Conservation (phyloP, 2,329 filamentous ascomycete species). For the Colletotrichum sp. region DNA sequence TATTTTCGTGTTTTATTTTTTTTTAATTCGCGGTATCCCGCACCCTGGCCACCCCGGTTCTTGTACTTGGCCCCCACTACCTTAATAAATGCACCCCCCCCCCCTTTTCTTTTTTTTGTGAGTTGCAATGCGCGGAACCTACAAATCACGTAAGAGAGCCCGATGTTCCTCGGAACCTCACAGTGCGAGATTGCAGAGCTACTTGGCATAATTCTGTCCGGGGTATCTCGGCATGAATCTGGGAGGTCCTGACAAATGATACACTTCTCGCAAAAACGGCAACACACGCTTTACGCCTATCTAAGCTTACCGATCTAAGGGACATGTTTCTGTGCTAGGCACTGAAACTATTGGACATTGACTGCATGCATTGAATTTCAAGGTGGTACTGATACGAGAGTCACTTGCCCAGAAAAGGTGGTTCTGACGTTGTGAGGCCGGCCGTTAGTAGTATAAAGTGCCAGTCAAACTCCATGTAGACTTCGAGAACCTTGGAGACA, state of each 20-base stretch:
- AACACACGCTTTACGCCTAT: not conserved
- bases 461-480: not conserved
- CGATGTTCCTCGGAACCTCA: not conserved
- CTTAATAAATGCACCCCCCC: no score
- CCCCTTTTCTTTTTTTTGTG: not conserved
- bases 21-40: no score
- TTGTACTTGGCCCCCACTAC: no score
- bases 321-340: accelerated
- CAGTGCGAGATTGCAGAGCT: not conserved
- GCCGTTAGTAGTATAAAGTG: not conserved
- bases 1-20: no score
- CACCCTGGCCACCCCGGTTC: no score
- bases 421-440: not conserved
- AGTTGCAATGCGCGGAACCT: not conserved
- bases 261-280: not conserved
- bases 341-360: not conserved
- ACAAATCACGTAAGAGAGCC: not conserved
- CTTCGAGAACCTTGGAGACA: not conserved
- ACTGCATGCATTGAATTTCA: not conserved
- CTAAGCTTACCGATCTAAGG: not conserved
- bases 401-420: not conserved
- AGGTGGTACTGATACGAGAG: not conserved
- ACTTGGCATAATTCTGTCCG: not conserved
- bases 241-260: no score
- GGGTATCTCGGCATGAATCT: no score